These are phyloP conservation scores for Chionographis japonica DNA, from an alignment of 106 monocot genomes.

Conservation along the genomic window DNA sequence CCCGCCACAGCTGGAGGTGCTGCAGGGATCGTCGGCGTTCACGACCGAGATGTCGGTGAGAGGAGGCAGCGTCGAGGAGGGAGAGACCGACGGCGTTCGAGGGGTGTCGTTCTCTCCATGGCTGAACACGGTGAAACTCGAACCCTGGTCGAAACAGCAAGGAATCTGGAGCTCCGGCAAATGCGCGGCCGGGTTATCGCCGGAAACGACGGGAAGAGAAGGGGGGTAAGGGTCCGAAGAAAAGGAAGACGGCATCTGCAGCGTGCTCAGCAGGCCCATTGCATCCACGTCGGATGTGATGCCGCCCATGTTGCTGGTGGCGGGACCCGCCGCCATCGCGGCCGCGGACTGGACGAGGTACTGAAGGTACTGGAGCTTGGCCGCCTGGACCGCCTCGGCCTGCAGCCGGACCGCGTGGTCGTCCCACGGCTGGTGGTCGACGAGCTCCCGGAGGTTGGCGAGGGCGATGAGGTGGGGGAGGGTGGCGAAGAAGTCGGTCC, in stretches of 20 bases:
- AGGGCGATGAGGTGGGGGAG: constrained; percentile 75
- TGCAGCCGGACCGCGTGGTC: constrained; percentile 40
- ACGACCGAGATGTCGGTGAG: constrained; percentile 10
- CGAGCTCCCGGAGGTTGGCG: constrained; percentile 46
- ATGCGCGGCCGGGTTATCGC: background rate
- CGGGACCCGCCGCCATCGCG: background rate
- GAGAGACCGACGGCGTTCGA: background rate
- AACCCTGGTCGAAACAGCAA: constrained; percentile 13
- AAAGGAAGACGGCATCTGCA: constrained; percentile 1
- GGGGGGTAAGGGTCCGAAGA: background rate
- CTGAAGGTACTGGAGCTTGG: constrained; percentile 65
- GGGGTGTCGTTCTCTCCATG: constrained; percentile 12
- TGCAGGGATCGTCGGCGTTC: constrained; percentile 26
- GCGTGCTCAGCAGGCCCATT: constrained; percentile 7
- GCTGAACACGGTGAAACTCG: constrained; percentile 20
- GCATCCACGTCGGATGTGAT: constrained; percentile 6
- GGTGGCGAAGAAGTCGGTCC: constrained; percentile 73
- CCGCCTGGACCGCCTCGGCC: constrained; percentile 43
- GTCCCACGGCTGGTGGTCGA: constrained; percentile 27
- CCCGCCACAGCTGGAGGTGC: constrained; percentile 25
- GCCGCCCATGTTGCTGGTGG: constrained; percentile 6
- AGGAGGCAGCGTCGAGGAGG: constrained; percentile 15
- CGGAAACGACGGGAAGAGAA: background rate
- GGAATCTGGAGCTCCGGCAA: constrained; percentile 16
- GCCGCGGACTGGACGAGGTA: constrained; percentile 40